Conservation (phyloP, 148 eudicot species). For the Hydrangea macrophylla region DNA sequence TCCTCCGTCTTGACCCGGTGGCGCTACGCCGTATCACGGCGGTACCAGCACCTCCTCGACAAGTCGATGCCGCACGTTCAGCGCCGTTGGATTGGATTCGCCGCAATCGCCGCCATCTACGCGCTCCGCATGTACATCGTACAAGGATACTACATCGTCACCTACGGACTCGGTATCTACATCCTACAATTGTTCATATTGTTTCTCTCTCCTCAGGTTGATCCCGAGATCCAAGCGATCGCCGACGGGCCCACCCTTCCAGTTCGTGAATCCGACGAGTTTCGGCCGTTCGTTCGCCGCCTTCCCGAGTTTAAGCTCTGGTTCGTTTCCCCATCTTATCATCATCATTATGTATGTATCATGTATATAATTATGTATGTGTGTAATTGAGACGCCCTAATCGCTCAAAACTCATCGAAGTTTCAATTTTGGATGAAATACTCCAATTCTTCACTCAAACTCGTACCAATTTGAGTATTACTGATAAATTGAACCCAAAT, state of each 20-base stretch:
- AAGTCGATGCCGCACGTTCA: conserved; percentile 41
- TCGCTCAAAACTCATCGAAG: no score
- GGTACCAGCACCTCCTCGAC: conserved; percentile 52
- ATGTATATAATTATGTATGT: no score
- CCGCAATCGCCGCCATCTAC: conserved; percentile 24
- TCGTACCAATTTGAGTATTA: no score
- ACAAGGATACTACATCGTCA: conserved; percentile 46
- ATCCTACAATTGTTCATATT: conserved; percentile 42
- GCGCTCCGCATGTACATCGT: conserved; percentile 44
- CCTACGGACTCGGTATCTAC: conserved; percentile 52
- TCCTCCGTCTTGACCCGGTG: conserved; percentile 24
- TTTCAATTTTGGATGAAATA: no score
- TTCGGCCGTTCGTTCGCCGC: no score
- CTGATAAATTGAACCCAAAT: no score
- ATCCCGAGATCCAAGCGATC: conserved; percentile 37
- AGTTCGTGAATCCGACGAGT: conserved; percentile 48
- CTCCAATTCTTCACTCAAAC: no score
- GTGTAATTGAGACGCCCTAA: no score
- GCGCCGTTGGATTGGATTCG: conserved; percentile 47
- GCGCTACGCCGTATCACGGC: conserved; percentile 23
- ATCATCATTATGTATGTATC: background rate
- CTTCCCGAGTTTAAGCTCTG: conserved; percentile 61
- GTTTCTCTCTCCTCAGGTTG: conserved; percentile 53
- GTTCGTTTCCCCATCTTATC: conserved; percentile 12
- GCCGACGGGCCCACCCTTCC: conserved; percentile 44